These are phyloP conservation scores for Dactylellina drechsleri DNA, from an alignment of 2,329 filamentous ascomycete species.

Conservation along the genomic window DNA sequence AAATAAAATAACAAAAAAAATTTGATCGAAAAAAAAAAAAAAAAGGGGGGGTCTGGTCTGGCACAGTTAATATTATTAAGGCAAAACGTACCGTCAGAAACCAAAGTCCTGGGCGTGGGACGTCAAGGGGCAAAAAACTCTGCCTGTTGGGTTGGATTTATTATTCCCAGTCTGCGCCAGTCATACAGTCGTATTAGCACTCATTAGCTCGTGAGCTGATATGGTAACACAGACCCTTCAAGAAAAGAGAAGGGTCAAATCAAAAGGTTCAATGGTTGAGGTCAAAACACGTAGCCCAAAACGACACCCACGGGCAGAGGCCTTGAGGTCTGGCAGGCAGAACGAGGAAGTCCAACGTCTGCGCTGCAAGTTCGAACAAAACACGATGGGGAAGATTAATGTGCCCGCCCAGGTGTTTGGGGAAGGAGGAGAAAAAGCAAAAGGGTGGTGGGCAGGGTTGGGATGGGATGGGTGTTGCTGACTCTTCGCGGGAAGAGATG, in stretches of 20 bases:
- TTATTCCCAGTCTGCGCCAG: slow-evolving; percentile 48
- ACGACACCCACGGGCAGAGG: slow-evolving; percentile 17
- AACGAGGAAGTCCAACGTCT: slow-evolving; percentile 26
- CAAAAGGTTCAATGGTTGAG: slow-evolving; percentile 25
- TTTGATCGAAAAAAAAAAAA: slow-evolving; percentile 12
- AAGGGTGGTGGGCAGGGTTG: slow-evolving; percentile 29
- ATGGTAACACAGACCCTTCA: slow-evolving; percentile 33
- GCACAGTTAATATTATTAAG: slow-evolving; percentile 48
- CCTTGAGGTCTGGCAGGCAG: slow-evolving; percentile 21
- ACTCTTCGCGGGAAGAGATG: slow-evolving; percentile 20
- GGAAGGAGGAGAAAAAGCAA: slow-evolving; percentile 8
- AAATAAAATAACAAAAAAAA: slow-evolving; percentile 41
- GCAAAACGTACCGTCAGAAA: slow-evolving; percentile 54
- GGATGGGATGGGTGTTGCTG: slow-evolving; percentile 16
- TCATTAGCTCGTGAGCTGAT: slow-evolving; percentile 27
- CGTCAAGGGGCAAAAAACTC: slow-evolving; percentile 51
- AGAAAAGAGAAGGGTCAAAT: background rate
- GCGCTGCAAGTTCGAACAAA: too few species aligned
- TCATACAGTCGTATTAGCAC: slow-evolving; percentile 20
- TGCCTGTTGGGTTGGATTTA: slow-evolving; percentile 43
- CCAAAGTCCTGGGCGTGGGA: slow-evolving; percentile 50
- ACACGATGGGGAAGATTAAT: slow-evolving; percentile 20
- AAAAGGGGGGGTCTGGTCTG: slow-evolving; percentile 52
- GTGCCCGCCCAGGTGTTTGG: slow-evolving; percentile 37
- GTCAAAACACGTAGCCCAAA: slow-evolving; percentile 14